Evolutionary conservation across 2,329 filamentous ascomycete species (phyloP).

Genomic region (Fusarium avenaceum): DNA sequence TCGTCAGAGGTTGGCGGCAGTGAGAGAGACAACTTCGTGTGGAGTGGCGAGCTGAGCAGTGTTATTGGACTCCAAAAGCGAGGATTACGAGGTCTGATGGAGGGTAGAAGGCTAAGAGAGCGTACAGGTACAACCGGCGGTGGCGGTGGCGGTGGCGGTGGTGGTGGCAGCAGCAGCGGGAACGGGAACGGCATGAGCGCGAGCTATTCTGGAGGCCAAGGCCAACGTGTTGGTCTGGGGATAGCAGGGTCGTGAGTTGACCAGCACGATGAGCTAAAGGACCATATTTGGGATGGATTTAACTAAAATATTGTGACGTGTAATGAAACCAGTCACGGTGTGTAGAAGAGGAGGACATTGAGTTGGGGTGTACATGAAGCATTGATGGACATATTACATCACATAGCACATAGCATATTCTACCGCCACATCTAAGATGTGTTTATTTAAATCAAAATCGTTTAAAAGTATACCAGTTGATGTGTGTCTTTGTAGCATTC

Average conservation of each 20-base stretch:
- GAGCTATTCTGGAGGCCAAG: conserved; percentile 39
- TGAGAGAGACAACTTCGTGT: conserved; percentile 69
- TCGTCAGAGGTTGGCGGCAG: conserved; percentile 66
- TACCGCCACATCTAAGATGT: conserved; percentile 17
- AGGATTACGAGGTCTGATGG: conserved; percentile 92
- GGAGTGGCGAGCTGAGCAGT: conserved; percentile 84
- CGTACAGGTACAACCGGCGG: conserved; percentile 66
- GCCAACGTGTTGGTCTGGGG: conserved; percentile 64
- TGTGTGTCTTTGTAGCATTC: no score
- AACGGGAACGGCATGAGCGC: conserved; percentile 37
- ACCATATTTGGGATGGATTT: conserved; percentile 24
- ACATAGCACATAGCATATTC: conserved; percentile 37
- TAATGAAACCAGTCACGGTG: conserved; percentile 45
- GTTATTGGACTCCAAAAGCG: conserved; percentile 97
- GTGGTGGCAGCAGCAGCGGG: conserved; percentile 5
- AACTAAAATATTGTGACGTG: conserved; percentile 40
- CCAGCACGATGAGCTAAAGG: conserved; percentile 2
- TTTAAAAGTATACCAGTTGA: no score
- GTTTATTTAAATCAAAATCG: background rate
- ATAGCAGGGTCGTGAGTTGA: conserved; percentile 62
- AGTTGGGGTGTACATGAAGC: conserved; percentile 34
- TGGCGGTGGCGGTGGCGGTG: no score
- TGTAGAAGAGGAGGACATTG: conserved; percentile 38
- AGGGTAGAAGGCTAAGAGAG: conserved; percentile 87
- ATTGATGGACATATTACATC: conserved; percentile 32